Evolutionary conservation across 2,329 filamentous ascomycete species (phyloP).

Genomic region (Arthroderma sp.): DNA sequence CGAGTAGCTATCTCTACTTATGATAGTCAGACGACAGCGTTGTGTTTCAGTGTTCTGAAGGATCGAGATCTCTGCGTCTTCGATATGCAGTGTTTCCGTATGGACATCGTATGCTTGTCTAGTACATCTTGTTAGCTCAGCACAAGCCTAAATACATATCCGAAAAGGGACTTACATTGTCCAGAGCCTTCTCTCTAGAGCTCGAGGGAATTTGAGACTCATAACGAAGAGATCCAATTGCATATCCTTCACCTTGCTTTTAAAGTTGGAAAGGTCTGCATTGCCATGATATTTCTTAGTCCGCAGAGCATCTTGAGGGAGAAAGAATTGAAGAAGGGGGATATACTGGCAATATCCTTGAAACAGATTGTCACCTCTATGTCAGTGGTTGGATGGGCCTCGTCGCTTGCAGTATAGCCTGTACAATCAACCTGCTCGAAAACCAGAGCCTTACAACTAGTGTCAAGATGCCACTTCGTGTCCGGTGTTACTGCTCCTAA

Average conservation of each 20-base stretch:
- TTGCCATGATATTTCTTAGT: not conserved
- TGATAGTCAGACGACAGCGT: not conserved
- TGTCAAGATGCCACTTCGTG: not conserved
- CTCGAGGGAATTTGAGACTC: not conserved
- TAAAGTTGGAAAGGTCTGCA: not conserved
- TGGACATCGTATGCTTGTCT: not conserved
- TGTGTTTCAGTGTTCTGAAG: not conserved
- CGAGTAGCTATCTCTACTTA: not conserved
- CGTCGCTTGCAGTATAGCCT: not conserved
- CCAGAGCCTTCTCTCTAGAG: not conserved
- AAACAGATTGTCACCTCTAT: not conserved
- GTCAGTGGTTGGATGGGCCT: not conserved
- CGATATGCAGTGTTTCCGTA: not conserved
- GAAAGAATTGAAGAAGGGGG: not conserved
- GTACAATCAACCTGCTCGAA: not conserved
- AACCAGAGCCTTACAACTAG: not conserved
- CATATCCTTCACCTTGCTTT: not conserved
- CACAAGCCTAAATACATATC: not conserved
- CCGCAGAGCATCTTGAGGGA: not conserved
- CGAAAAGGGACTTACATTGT: not conserved
- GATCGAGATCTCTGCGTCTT: not conserved
- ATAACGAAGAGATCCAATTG: not conserved
- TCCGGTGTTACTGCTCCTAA: not conserved
- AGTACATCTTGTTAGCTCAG: not conserved
- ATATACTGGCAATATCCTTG: not conserved